Conservation (phyloP, 139 green algal species). For the Limnomonas spitsbergensis region DNA sequence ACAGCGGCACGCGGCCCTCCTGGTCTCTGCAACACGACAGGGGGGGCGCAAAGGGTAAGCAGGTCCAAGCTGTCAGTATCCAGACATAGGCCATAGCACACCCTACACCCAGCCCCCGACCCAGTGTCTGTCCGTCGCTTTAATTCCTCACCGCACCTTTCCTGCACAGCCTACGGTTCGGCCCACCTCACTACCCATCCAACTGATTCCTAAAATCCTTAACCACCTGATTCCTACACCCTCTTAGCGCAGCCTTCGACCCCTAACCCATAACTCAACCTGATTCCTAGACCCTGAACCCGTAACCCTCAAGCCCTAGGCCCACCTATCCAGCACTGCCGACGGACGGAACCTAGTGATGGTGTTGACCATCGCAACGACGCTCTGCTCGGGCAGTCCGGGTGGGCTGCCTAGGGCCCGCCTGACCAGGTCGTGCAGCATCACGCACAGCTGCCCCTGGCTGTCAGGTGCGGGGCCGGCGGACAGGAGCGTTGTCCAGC, state of each 20-base stretch:
- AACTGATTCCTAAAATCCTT: too few relatives aligned
- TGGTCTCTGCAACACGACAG: neutral
- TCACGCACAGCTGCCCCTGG: neutral
- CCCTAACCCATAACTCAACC: too few relatives aligned
- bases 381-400: neutral
- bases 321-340: neutral
- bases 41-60: too few relatives aligned
- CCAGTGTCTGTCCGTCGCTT: too few relatives aligned
- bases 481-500: neutral
- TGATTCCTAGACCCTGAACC: too few relatives aligned
- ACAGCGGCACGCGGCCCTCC: neutral
- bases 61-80: too few relatives aligned
- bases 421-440: neutral
- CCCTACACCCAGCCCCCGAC: too few relatives aligned
- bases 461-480: neutral
- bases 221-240: too few relatives aligned
- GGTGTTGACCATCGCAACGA: neutral
- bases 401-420: neutral
- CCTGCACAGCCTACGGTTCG: neutral
- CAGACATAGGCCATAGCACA: too few relatives aligned
- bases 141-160: too few relatives aligned
- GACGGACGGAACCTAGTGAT: neutral
- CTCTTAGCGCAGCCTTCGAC: too few relatives aligned
- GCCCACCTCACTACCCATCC: neutral
- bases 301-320: too few relatives aligned